Conservation (phyloP, 176 grass and related monocot genomes). For the Hordeum marinum region DNA sequence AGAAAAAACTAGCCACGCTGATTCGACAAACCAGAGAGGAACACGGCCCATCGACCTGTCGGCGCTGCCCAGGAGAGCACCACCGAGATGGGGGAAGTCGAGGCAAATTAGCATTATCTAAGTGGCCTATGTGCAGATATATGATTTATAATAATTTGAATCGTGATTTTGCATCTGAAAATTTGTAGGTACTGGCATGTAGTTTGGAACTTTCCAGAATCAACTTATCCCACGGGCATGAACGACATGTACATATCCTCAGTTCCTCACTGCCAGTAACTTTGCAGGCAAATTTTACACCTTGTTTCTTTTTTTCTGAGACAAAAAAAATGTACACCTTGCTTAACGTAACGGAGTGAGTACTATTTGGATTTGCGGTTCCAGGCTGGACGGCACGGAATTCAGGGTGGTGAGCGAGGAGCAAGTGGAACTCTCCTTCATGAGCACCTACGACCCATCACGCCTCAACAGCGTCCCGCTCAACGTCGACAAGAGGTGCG, state of each 20-base stretch:
- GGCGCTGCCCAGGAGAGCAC: no score
- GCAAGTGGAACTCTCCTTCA: conserved; percentile 67
- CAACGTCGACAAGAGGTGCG: conserved; percentile 51
- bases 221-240: neutral
- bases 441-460: conserved; percentile 38
- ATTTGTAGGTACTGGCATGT: conserved; percentile 62
- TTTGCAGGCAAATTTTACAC: no score
- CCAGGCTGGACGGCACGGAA: conserved; percentile 41
- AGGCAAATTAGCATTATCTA: no score
- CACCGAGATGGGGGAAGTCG: no score
- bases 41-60: no score
- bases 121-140: no score
- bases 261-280: neutral
- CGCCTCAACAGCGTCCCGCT: neutral
- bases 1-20: no score
- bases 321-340: no score
- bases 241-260: conserved; percentile 30
- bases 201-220: conserved; percentile 35
- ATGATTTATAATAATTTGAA: neutral
- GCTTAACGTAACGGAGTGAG: no score
- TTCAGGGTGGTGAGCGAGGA: conserved; percentile 37
- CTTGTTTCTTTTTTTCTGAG: no score
- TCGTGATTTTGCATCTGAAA: neutral
- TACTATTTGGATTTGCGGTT: neutral
- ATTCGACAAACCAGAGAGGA: no score